Conservation (phyloP, 768 basidiomycete genomes). For the Auriscalpium vulgare region DNA sequence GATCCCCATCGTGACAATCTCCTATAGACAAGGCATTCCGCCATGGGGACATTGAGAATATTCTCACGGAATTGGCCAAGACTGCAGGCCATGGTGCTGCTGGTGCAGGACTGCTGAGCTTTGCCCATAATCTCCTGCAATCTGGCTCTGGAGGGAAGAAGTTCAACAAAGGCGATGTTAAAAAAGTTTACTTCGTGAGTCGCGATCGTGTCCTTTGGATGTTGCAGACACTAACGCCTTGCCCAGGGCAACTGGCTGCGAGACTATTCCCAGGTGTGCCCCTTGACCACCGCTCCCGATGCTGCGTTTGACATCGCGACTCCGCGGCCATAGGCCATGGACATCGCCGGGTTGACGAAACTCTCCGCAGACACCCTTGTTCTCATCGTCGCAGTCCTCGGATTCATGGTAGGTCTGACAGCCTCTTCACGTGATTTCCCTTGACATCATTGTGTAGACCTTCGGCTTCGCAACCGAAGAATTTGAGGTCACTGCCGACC, state of each 20-base stretch:
- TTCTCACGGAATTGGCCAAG: conserved; percentile 53
- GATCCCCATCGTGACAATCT: not conserved
- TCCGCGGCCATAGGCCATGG: conserved; percentile 43
- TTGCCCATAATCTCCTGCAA: conserved; percentile 39
- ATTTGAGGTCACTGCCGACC: conserved; percentile 65
- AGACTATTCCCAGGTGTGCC: conserved; percentile 54
- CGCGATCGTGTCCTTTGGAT: not conserved
- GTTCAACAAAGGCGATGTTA: conserved; percentile 57
- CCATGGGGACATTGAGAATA: conserved; percentile 71
- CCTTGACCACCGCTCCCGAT: not conserved
- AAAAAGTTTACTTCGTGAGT: conserved; percentile 57
- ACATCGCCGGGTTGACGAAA: conserved; percentile 62
- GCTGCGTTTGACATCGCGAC: not conserved
- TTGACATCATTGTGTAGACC: conserved; percentile 33
- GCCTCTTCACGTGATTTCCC: not conserved
- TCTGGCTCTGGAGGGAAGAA: conserved; percentile 44
- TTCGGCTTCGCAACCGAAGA: conserved; percentile 59
- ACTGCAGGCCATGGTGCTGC: conserved; percentile 38
- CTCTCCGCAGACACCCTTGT: conserved; percentile 57
- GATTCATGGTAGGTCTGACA: conserved; percentile 38
- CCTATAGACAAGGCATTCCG: conserved; percentile 58
- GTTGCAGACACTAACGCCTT: not conserved
- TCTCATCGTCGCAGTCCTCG: conserved; percentile 47
- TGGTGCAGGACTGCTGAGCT: conserved; percentile 39
- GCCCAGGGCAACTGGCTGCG: conserved; percentile 59